A percentile compares a stretch with the other conserved stretches of the same genome.
These are phyloP conservation scores for Bruguiera sexangula DNA, from an alignment of 345 rosid genomes.

Conservation along the genomic window DNA sequence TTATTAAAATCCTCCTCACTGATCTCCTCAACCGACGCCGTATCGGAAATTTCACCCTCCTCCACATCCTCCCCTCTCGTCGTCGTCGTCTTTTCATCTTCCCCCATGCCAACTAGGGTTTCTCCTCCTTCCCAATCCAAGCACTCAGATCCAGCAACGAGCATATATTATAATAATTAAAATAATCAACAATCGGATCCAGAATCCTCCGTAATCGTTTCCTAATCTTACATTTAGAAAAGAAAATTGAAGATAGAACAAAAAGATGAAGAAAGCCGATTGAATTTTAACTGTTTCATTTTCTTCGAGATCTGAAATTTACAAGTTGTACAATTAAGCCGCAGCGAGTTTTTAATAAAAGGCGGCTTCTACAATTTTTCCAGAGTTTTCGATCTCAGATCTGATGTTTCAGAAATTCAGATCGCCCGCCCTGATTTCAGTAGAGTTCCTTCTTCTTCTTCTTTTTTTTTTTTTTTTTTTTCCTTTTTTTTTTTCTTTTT, in stretches of 20 bases:
- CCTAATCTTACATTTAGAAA: no score
- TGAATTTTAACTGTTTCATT: no score
- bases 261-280: no score
- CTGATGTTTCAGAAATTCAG: slow-evolving; percentile 3
- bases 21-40: slow-evolving; percentile 68
- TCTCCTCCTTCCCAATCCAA: slow-evolving; percentile 13
- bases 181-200: no score
- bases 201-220: no score
- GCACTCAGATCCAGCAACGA: slow-evolving; percentile 30
- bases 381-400: slow-evolving; percentile 3
- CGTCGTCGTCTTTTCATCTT: slow-evolving; percentile 28
- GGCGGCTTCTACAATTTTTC: not conserved
- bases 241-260: no score
- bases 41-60: slow-evolving; percentile 86
- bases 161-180: slow-evolving; percentile 6
- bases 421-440: not conserved
- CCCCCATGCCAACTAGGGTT: slow-evolving; percentile 42
- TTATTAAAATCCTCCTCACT: slow-evolving; percentile 56
- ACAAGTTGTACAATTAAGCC: not conserved
- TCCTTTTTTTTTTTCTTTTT: not conserved
- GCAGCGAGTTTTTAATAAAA: not conserved
- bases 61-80: slow-evolving; percentile 52
- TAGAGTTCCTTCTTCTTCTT: not conserved
- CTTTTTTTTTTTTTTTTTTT: not conserved
- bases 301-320: slow-evolving; percentile 3